Percentiles rank a stretch among this genome's conserved stretches.
Evolutionary conservation across 2,329 filamentous ascomycete species (phyloP).

Genomic region (Verticillium albo-atrum): DNA sequence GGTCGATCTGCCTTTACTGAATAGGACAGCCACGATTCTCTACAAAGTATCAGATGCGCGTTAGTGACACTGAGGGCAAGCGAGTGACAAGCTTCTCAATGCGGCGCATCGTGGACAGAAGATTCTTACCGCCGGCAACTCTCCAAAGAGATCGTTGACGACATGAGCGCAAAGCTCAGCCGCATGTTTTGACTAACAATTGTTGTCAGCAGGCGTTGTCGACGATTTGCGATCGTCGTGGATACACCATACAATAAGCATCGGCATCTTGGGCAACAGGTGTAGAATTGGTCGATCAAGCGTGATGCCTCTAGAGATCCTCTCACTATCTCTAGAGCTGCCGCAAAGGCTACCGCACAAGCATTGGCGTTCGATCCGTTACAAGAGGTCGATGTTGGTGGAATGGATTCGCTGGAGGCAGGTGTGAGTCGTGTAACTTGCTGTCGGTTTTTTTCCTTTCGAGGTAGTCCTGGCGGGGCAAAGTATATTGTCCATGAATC

Average conservation of each 20-base stretch:
- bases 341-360: constrained; percentile 63
- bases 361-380: constrained; percentile 43
- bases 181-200: constrained; percentile 61
- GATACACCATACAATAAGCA: constrained; percentile 43
- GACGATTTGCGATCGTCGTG: constrained; percentile 2
- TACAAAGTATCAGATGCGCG: no score
- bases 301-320: constrained; percentile 64
- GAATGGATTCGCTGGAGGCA: background rate
- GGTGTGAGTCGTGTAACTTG: background rate
- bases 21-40: constrained; percentile 79
- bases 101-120: constrained; percentile 6
- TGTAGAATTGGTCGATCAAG: constrained; percentile 40
- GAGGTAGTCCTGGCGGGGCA: background rate
- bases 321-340: constrained; percentile 76
- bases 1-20: constrained; percentile 73
- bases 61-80: no score
- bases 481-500: no score
- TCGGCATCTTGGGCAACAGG: constrained; percentile 11
- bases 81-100: no score
- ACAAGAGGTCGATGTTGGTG: background rate
- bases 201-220: constrained; percentile 16
- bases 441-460: background rate
- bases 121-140: constrained; percentile 78
- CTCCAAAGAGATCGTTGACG: constrained; percentile 84
- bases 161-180: constrained; percentile 88